Evolutionary conservation across 495 filamentous ascomycete genomes (phyloP).

Genomic region (Margaritispora aquatica): DNA sequence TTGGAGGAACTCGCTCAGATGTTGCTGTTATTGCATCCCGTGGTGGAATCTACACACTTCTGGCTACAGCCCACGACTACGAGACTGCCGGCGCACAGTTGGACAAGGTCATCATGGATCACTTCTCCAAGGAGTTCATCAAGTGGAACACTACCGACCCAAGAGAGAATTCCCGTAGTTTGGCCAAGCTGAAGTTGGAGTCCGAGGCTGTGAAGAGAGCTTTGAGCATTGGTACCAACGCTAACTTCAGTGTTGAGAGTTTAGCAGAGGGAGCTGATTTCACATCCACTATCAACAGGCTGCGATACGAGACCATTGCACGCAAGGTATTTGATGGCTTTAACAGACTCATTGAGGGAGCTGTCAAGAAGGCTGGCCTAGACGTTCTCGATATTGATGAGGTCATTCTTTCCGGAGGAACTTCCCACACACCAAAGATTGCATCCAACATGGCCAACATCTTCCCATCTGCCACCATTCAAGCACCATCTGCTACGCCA

Average conservation of each 20-base stretch:
- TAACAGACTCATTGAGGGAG: constrained; percentile 74
- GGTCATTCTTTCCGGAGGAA: constrained; percentile 89
- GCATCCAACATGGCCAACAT: constrained; percentile 65
- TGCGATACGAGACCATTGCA: constrained; percentile 86
- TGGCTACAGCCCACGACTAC: constrained; percentile 93
- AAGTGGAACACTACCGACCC: constrained; percentile 92
- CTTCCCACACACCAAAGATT: constrained; percentile 89
- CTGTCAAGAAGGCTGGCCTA: constrained; percentile 84
- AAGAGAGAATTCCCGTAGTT: constrained; percentile 65
- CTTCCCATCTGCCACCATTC: constrained; percentile 78
- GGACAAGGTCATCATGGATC: constrained; percentile 85
- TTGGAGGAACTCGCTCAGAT: constrained; percentile 90
- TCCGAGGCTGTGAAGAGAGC: constrained; percentile 86
- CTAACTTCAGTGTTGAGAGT: constrained; percentile 84
- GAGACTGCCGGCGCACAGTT: constrained; percentile 76
- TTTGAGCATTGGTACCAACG: constrained; percentile 78
- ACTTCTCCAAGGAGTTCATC: constrained; percentile 97
- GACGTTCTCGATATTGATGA: constrained; percentile 92
- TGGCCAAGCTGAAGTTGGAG: constrained; percentile 92
- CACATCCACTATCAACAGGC: constrained; percentile 81
- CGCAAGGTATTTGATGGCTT: constrained; percentile 81
- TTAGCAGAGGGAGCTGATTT: constrained; percentile 86
- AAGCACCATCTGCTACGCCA: constrained; percentile 71
- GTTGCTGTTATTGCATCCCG: constrained; percentile 83
- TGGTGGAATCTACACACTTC: constrained; percentile 92